Percentiles rank a stretch among this genome's conserved stretches.
Evolutionary conservation across 2,329 filamentous ascomycete genomes (phyloP).

Genomic region (Ascochyta lentis): DNA sequence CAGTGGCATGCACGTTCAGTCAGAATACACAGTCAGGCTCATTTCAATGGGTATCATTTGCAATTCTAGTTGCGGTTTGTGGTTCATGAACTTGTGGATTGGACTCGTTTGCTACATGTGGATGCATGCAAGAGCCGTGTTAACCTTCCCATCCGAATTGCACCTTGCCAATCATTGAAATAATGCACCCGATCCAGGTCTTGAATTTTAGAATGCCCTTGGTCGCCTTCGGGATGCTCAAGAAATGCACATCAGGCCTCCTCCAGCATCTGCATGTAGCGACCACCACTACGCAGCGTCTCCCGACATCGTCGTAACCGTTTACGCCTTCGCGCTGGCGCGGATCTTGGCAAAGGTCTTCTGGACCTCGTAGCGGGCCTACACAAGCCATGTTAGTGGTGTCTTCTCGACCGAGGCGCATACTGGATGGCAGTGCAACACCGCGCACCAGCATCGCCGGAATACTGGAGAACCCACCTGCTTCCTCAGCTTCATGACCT

Average conservation of each 20-base stretch:
- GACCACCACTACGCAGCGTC: slow-evolving; percentile 37
- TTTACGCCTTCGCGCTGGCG: slow-evolving; percentile 50
- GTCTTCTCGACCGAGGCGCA: slow-evolving; percentile 6
- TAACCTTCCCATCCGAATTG: slow-evolving; percentile 51
- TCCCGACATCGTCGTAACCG: slow-evolving; percentile 37
- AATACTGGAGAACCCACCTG: slow-evolving; percentile 67
- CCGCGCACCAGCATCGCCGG: slow-evolving; percentile 1
- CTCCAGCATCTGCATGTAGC: slow-evolving; percentile 41
- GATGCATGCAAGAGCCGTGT: slow-evolving; percentile 49
- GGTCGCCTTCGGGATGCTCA: slow-evolving; percentile 47
- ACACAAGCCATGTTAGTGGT: slow-evolving; percentile 27
- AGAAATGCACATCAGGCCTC: slow-evolving; percentile 49
- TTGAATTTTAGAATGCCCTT: slow-evolving; percentile 50
- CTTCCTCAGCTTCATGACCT: slow-evolving; percentile 99
- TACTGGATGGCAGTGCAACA: background rate
- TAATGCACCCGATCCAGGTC: slow-evolving; percentile 45
- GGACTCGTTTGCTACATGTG: slow-evolving; percentile 49
- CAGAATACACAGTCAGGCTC: background rate
- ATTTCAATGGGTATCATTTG: slow-evolving; percentile 43
- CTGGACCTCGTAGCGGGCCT: slow-evolving; percentile 92
- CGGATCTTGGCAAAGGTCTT: slow-evolving; percentile 91
- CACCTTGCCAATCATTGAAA: slow-evolving; percentile 49
- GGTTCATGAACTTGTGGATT: slow-evolving; percentile 50
- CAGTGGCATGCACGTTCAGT: background rate
- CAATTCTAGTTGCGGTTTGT: slow-evolving; percentile 44